These are phyloP conservation scores for Neofusicoccum umdonicola DNA, from an alignment of 2,329 filamentous ascomycete genomes.

Conservation along the genomic window DNA sequence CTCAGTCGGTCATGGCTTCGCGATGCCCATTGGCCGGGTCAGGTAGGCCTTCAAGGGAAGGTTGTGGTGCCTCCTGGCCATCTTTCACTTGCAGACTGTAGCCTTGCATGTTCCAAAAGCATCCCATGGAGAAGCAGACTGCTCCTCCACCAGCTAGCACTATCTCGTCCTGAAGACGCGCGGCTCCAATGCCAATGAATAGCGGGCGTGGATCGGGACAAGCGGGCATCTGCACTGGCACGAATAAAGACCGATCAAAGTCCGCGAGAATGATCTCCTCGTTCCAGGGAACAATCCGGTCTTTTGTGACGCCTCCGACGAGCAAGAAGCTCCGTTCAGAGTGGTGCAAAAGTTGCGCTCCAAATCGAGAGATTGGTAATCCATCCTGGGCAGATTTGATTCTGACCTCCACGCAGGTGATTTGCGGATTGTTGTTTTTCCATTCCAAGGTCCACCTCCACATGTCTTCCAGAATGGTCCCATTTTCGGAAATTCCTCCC, in stretches of 20 bases:
- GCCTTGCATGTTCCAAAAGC: slow-evolving; percentile 45
- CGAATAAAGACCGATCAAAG: background rate
- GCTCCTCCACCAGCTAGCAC: slow-evolving; percentile 75
- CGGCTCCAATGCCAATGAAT: slow-evolving; percentile 65
- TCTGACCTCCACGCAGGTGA: background rate
- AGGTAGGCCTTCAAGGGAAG: slow-evolving; percentile 6
- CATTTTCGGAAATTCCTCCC: slow-evolving; percentile 69
- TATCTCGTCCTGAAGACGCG: slow-evolving; percentile 51
- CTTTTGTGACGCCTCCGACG: slow-evolving; percentile 52
- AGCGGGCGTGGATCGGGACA: slow-evolving; percentile 56
- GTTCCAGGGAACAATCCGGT: slow-evolving; percentile 44
- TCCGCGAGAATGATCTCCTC: slow-evolving; percentile 54
- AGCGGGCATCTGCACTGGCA: slow-evolving; percentile 15
- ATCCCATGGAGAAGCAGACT: slow-evolving; percentile 88
- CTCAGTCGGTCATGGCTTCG: too few relatives aligned
- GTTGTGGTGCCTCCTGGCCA: background rate
- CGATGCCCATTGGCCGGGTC: background rate
- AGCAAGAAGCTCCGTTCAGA: slow-evolving; percentile 40
- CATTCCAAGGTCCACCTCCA: slow-evolving; percentile 59
- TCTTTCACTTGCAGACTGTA: background rate
- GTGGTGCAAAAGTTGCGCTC: slow-evolving; percentile 49
- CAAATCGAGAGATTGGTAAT: slow-evolving; percentile 44
- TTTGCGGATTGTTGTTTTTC: slow-evolving; percentile 27
- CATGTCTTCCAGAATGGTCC: slow-evolving; percentile 60
- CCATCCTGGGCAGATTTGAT: background rate